phyloP scores from a whole-genome alignment of 2,329 filamentous ascomycete species.

The Penicillium sp. region DNA sequence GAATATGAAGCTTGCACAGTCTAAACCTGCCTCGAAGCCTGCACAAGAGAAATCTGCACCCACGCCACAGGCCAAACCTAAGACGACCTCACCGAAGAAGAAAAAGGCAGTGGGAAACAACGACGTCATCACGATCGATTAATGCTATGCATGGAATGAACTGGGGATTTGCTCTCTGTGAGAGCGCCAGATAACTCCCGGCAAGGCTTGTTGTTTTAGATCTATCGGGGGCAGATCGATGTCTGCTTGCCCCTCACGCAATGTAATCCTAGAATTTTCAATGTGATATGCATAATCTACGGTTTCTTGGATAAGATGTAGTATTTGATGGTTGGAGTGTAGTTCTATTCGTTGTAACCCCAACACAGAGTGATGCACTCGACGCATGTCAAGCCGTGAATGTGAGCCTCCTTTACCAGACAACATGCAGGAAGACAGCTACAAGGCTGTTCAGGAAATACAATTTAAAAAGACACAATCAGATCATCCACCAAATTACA shows the following conservation, averaged over 20 bases:
- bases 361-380: no score
- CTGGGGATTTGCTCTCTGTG: not conserved
- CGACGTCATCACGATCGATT: constrained; percentile 49
- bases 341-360: not conserved
- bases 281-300: constrained; percentile 22
- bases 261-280: constrained; percentile 5
- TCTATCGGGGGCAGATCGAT: not conserved
- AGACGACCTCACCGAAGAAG: constrained; percentile 16
- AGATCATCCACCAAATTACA: no score
- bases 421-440: not conserved
- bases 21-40: constrained; percentile 4
- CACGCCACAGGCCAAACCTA: constrained; percentile 4
- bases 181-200: not conserved
- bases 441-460: not conserved
- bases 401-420: no score
- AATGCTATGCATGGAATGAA: constrained; percentile 11
- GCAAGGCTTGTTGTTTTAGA: constrained; percentile 3
- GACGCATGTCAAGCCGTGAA: no score
- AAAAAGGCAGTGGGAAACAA: constrained; percentile 21
- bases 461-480: not conserved
- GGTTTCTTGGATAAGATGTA: not conserved
- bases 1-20: constrained; percentile 13
- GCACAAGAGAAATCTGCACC: constrained; percentile 1
- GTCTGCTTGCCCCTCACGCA: constrained; percentile 14
- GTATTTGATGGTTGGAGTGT: not conserved